These are phyloP conservation scores for Neurospora tetraspora DNA, from an alignment of 495 filamentous ascomycete species.

Conservation along the genomic window DNA sequence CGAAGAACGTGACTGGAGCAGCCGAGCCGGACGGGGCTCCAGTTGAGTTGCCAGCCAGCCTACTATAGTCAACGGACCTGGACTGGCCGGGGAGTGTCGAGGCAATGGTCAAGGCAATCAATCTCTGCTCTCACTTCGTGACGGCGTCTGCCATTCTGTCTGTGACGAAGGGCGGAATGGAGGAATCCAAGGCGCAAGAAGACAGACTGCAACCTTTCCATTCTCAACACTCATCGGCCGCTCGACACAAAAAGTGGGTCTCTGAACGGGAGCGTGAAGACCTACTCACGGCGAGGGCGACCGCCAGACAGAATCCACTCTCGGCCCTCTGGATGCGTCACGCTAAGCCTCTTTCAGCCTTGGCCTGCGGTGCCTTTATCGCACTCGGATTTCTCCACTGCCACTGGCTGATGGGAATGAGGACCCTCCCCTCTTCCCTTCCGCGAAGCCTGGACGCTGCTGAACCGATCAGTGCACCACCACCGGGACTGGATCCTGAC, in stretches of 20 bases:
- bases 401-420: neutral
- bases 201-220: slow-evolving; percentile 1
- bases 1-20: slow-evolving; percentile 12
- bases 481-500: neutral
- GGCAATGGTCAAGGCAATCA: neutral
- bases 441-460: neutral
- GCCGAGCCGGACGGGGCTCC: slow-evolving; percentile 11
- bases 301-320: neutral
- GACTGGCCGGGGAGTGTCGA: neutral
- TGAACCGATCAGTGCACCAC: neutral
- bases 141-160: neutral
- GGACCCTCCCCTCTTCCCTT: neutral
- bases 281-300: neutral
- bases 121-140: neutral
- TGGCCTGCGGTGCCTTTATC: slow-evolving; percentile 4
- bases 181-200: neutral
- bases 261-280: neutral
- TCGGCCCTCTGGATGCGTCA: neutral
- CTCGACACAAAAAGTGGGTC: neutral
- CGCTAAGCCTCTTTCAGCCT: slow-evolving; percentile 11
- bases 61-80: neutral
- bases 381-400: neutral
- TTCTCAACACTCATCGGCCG: slow-evolving; percentile 4
- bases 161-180: neutral
- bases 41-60: slow-evolving; percentile 9